These are phyloP conservation scores for Lipomyces lipofer DNA, from an alignment of 805 yeast species.

Conservation along the genomic window DNA sequence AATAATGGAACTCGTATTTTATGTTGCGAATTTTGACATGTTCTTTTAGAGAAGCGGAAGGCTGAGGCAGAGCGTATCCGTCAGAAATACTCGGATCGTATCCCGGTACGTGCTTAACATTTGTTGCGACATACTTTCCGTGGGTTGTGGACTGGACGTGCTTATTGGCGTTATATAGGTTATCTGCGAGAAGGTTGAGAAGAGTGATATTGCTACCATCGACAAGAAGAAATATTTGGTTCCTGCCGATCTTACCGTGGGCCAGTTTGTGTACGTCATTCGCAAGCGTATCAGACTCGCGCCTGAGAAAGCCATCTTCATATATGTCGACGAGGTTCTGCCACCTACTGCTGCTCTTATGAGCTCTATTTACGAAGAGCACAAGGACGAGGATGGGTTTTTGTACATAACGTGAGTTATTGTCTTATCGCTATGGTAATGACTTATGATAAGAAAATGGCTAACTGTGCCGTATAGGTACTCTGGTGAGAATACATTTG, in stretches of 20 bases:
- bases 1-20: too few relatives aligned
- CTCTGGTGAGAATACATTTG: conserved; percentile 97
- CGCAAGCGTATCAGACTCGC: conserved; percentile 95
- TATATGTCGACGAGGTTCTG: conserved; percentile 92
- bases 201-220: conserved; percentile 91
- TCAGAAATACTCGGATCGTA: conserved; percentile 84
- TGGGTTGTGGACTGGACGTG: neutral
- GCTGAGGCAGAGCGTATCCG: conserved; percentile 91
- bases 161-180: conserved; percentile 36
- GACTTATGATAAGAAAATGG: neutral
- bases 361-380: conserved; percentile 93
- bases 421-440: neutral
- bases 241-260: conserved; percentile 93
- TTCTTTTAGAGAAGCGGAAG: conserved; percentile 72
- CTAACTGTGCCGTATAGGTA: conserved; percentile 12
- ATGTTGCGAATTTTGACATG: too few relatives aligned
- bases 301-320: conserved; percentile 96
- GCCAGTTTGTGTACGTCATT: conserved; percentile 96
- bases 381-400: conserved; percentile 97
- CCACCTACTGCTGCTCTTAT: conserved; percentile 98
- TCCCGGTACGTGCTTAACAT: conserved; percentile 56
- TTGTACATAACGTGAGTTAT: conserved; percentile 76
- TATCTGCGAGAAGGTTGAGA: conserved; percentile 95
- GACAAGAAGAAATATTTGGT: conserved; percentile 97
- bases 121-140: neutral